phyloP scores from a whole-genome alignment of 148 eudicot species.

The Limonium bicolor region DNA sequence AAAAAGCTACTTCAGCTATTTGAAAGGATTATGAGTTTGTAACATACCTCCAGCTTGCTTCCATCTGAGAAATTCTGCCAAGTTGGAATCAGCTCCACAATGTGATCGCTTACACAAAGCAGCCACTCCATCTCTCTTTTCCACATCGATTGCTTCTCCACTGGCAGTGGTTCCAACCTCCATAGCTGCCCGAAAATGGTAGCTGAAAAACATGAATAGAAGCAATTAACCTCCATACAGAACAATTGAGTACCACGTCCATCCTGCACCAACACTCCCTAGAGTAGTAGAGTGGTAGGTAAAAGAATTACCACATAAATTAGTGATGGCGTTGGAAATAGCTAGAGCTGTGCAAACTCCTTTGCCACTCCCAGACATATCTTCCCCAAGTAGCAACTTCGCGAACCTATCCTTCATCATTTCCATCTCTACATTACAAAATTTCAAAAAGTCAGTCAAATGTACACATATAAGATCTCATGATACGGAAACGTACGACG shows the following conservation, averaged over 20 bases:
- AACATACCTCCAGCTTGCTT: conserved; percentile 69
- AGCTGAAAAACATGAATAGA: conserved; percentile 22
- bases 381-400: conserved; percentile 86
- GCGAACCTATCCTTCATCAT: conserved; percentile 95
- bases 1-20: too few species aligned
- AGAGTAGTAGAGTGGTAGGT: background rate
- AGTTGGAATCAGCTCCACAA: conserved; percentile 78
- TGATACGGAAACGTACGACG: too few species aligned
- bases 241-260: background rate
- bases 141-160: conserved; percentile 80
- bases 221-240: background rate
- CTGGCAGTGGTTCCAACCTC: conserved; percentile 79
- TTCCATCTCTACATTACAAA: conserved; percentile 39
- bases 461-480: background rate
- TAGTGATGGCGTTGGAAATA: conserved; percentile 89
- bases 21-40: too few species aligned
- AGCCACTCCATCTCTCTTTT: conserved; percentile 87
- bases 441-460: background rate
- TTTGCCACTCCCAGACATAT: conserved; percentile 94
- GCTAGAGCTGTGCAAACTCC: conserved; percentile 84
- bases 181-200: conserved; percentile 90
- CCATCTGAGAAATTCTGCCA: conserved; percentile 94
- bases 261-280: background rate
- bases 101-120: conserved; percentile 80
- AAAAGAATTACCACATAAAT: conserved; percentile 51